These are phyloP conservation scores for Phytopythium boreale DNA, from an alignment of 352 stramenopile species.

Conservation along the genomic window DNA sequence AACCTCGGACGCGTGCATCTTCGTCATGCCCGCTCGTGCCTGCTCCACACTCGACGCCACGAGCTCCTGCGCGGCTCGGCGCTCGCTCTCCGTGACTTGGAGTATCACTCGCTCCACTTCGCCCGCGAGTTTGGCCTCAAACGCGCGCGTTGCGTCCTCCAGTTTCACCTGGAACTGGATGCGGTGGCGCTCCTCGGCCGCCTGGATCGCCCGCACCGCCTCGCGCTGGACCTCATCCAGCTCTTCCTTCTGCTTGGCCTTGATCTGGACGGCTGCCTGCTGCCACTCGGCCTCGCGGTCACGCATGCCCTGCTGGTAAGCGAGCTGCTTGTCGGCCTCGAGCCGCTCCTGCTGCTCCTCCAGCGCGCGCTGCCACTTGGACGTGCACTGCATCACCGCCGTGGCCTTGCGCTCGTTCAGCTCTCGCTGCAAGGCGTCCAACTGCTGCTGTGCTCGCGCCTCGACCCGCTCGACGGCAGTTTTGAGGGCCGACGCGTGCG, in stretches of 20 bases:
- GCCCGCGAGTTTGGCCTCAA: slow-evolving; percentile 27
- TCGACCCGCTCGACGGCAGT: slow-evolving; percentile 29
- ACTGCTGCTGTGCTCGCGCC: slow-evolving; percentile 24
- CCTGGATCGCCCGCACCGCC: slow-evolving; percentile 56
- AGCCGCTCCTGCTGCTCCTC: slow-evolving; percentile 64
- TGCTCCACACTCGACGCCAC: slow-evolving; percentile 15
- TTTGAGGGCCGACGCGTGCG: slow-evolving; percentile 33
- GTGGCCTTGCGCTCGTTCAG: slow-evolving; percentile 58
- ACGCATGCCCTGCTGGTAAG: slow-evolving; percentile 57
- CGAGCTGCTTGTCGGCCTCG: slow-evolving; percentile 53
- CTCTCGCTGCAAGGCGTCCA: slow-evolving; percentile 51
- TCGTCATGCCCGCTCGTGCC: slow-evolving; percentile 20
- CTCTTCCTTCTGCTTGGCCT: slow-evolving; percentile 69
- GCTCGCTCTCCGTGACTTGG: slow-evolving; percentile 25
- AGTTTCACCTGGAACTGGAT: slow-evolving; percentile 43
- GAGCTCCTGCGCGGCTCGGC: slow-evolving; percentile 19
- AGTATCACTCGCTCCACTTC: slow-evolving; percentile 17
- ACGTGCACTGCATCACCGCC: slow-evolving; percentile 58
- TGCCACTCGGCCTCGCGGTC: slow-evolving; percentile 80
- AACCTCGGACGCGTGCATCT: slow-evolving; percentile 12
- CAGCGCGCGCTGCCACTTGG: slow-evolving; percentile 68
- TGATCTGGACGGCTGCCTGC: slow-evolving; percentile 65
- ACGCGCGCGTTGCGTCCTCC: slow-evolving; percentile 21
- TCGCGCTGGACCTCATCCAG: slow-evolving; percentile 55
- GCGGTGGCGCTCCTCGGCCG: slow-evolving; percentile 59